Evolutionary conservation across 2,329 filamentous ascomycete species (phyloP).

Genomic region (Colletotrichum chrysophilum): DNA sequence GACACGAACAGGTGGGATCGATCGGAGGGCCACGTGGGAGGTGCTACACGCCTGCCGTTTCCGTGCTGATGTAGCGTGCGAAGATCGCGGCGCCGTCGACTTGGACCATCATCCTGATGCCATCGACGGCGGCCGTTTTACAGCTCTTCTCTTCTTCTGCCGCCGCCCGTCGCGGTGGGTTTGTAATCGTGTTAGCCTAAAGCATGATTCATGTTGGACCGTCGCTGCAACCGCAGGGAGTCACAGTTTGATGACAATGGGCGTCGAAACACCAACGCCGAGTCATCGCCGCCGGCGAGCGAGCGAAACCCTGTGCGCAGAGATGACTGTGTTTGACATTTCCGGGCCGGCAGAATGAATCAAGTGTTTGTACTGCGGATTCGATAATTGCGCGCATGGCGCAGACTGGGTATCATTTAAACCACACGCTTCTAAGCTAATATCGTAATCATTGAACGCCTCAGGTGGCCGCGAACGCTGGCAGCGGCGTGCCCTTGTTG

Average conservation of each 20-base stretch:
- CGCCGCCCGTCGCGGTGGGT: background rate
- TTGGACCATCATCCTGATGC: background rate
- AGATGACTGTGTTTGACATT: background rate
- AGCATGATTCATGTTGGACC: background rate
- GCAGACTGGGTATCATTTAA: conserved; percentile 10
- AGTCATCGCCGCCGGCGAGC: conserved; percentile 19
- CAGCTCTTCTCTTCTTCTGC: background rate
- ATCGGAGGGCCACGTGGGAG: conserved; percentile 9
- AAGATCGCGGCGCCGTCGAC: background rate
- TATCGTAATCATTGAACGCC: background rate
- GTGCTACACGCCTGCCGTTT: background rate
- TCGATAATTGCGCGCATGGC: background rate
- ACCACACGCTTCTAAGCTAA: background rate
- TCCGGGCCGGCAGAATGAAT: background rate
- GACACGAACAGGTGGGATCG: conserved; percentile 14
- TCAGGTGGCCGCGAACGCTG: conserved; percentile 2
- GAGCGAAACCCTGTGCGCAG: conserved; percentile 26
- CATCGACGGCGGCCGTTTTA: background rate
- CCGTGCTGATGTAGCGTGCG: background rate
- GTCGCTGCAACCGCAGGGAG: background rate
- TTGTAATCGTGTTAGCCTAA: background rate
- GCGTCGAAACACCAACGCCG: background rate
- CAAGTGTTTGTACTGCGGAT: background rate
- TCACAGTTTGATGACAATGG: background rate
- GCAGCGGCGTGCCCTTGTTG: background rate